Conservation (phyloP, 768 basidiomycete species). For the Russula lepida region DNA sequence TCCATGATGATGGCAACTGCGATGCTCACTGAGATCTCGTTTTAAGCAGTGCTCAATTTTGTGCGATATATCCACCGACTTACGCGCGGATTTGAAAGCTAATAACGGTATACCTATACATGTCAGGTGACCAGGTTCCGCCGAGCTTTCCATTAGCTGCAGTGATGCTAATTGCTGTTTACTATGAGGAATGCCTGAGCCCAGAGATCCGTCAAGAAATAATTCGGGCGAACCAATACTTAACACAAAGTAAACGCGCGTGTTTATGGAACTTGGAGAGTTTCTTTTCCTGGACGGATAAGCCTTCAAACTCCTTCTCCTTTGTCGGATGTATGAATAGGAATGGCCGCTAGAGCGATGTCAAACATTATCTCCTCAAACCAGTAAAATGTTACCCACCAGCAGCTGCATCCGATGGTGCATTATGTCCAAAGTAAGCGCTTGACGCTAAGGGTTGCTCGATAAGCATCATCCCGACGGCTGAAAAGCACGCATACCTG, state of each 20-base stretch:
- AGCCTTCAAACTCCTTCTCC: slow-evolving; percentile 5
- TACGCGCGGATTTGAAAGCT: slow-evolving; percentile 20
- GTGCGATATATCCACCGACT: neutral
- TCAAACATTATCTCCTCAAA: neutral
- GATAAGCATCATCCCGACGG: neutral
- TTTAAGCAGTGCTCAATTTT: neutral
- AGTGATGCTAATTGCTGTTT: slow-evolving; percentile 20
- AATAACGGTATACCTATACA: slow-evolving; percentile 17
- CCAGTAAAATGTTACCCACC: slow-evolving; percentile 4
- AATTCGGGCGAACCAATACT: slow-evolving; percentile 6
- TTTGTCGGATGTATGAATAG: slow-evolving; percentile 18
- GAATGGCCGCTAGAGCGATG: slow-evolving; percentile 15
- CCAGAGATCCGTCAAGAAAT: neutral
- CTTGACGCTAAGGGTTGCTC: slow-evolving; percentile 11
- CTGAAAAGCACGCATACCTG: slow-evolving; percentile 10
- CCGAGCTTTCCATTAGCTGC: slow-evolving; percentile 10
- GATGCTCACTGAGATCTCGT: slow-evolving; percentile 17
- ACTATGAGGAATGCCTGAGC: slow-evolving; percentile 4
- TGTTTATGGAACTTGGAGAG: slow-evolving; percentile 12
- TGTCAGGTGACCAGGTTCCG: neutral
- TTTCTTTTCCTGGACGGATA: slow-evolving; percentile 14
- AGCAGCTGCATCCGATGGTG: slow-evolving; percentile 13
- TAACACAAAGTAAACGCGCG: slow-evolving; percentile 17
- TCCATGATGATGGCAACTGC: slow-evolving; percentile 25
- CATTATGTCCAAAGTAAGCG: slow-evolving; percentile 11